Percentiles rank a stretch among this genome's conserved stretches.
phyloP scores from a whole-genome alignment of 805 yeast species.

The Cyberlindnera sargentensis region DNA sequence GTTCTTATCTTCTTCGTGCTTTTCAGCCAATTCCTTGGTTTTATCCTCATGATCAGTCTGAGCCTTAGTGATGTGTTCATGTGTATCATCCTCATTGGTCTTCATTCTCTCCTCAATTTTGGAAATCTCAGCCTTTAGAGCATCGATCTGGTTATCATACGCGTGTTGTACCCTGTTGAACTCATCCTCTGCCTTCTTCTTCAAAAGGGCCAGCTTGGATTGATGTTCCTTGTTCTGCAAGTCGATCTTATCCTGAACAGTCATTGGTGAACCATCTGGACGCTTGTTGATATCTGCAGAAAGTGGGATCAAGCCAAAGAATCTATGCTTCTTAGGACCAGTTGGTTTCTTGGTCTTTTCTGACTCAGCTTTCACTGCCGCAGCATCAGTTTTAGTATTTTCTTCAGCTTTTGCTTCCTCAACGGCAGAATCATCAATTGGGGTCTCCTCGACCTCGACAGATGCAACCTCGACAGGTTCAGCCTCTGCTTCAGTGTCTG shows the following conservation, averaged over 20 bases:
- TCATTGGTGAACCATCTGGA: conserved; percentile 11
- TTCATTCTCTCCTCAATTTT: conserved; percentile 15
- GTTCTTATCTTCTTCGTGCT: conserved; percentile 19
- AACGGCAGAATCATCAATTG: background rate
- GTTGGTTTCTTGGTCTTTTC: background rate
- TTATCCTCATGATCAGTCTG: conserved; percentile 12
- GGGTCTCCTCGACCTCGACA: background rate
- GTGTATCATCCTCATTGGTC: conserved; percentile 8
- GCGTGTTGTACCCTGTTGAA: conserved; percentile 14
- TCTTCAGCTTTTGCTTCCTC: conserved; percentile 3
- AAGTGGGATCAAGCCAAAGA: conserved; percentile 12
- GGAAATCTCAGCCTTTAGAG: conserved; percentile 18
- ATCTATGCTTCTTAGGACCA: conserved; percentile 8
- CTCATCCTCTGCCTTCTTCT: conserved; percentile 11
- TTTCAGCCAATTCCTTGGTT: conserved; percentile 14
- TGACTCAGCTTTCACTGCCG: conserved; percentile 1
- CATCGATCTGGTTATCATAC: conserved; percentile 17
- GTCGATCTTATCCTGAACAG: conserved; percentile 17
- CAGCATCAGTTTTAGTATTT: conserved; percentile 2
- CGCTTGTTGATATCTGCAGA: conserved; percentile 6
- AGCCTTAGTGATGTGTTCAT: conserved; percentile 12
- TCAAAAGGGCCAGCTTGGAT: conserved; percentile 11
- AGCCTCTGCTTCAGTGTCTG: conserved; percentile 1
- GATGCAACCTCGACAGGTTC: conserved; percentile 1
- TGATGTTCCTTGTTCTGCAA: conserved; percentile 13